Base-by-base conservation (phyloP, 805 yeast species). In the Yarrowia osloensis region DNA sequence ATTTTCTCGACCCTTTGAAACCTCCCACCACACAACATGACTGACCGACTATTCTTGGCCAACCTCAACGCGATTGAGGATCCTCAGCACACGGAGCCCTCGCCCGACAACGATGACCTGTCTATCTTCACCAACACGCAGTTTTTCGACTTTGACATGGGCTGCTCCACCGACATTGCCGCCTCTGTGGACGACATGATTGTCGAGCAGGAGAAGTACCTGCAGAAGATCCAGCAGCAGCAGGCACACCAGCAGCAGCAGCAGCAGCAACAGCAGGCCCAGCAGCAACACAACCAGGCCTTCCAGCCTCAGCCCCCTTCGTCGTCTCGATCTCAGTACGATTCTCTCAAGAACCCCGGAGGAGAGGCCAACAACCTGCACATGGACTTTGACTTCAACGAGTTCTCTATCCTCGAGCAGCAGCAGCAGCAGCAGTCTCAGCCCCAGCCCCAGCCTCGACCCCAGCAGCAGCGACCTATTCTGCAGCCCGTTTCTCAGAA, bases 101-200 rank as follows among this genome's bases (percentile, higher is more conserved):
- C 66, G 28, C 33, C 50, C 67, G 54, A 66, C 44, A 70, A 77
- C 61, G 82, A 77, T 55, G 82, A 79, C 68, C 76, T 79, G 67
- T 73, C 77, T 47, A 73, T 80, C 67, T 80, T 80, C 72, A 69
- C 81, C 59, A 79, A 79, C 71, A 80, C 82, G 40, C 77, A 78
- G 63, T 80, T 80, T 71, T 80, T 80, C 70, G 82, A 80, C 73
- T 75, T 80, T 67, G 82, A 80, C 67, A 74, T 80, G 72, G 82
- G 82, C 65, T 73, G 80, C 49, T 71, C 79, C 55, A 78, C 81
- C 35, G 80, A 80, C 68, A 77, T 79, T 65, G 79, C 79, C 13
- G 76, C 77, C 12, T 74, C 79, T 1, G 79, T 77, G 24, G 81
- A 77, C 66, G 79, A 77, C 70, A 70, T 77, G 70, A 68, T 77